Percentiles rank a stretch among this genome's conserved stretches.
Evolutionary conservation across 352 stramenopile species (phyloP).

Genomic region (Poterioochromonas sp.): DNA sequence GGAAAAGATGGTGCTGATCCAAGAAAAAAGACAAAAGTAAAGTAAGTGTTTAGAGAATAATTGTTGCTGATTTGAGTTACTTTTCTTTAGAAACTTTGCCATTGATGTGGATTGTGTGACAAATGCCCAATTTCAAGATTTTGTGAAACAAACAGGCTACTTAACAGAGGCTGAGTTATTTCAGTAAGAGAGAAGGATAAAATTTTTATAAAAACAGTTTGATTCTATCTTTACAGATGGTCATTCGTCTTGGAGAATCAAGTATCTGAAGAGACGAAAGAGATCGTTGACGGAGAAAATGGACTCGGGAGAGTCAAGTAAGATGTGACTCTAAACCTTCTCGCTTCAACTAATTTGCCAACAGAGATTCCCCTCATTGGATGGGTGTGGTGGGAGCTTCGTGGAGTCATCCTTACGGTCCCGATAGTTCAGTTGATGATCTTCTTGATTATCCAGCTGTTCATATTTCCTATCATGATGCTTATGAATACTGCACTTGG

Average conservation of each 20-base stretch:
- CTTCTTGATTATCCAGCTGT: background rate
- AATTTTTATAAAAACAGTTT: background rate
- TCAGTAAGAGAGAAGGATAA: background rate
- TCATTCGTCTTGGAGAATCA: slow-evolving; percentile 12
- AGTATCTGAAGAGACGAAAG: background rate
- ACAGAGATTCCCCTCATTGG: slow-evolving; percentile 16
- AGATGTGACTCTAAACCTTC: background rate
- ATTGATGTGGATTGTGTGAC: slow-evolving; percentile 16
- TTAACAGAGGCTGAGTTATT: slow-evolving; percentile 18
- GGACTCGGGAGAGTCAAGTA: slow-evolving; percentile 24
- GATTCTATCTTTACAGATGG: background rate
- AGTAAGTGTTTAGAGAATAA: background rate
- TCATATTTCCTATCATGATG: slow-evolving; percentile 27
- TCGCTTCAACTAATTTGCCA: background rate
- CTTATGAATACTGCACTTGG: slow-evolving; percentile 23
- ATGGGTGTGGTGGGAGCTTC: slow-evolving; percentile 5
- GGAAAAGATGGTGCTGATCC: slow-evolving; percentile 17
- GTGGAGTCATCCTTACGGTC: background rate
- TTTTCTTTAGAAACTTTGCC: background rate
- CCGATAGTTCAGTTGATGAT: slow-evolving; percentile 11
- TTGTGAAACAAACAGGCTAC: background rate
- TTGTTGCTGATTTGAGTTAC: background rate
- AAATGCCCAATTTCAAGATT: slow-evolving; percentile 1
- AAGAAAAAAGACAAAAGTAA: slow-evolving; percentile 6
- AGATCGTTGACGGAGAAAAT: background rate